A percentile compares a stretch with the other conserved stretches of the same genome.
phyloP scores from a whole-genome alignment of 495 filamentous ascomycete species.

The Hyaloscypha finlandica region DNA sequence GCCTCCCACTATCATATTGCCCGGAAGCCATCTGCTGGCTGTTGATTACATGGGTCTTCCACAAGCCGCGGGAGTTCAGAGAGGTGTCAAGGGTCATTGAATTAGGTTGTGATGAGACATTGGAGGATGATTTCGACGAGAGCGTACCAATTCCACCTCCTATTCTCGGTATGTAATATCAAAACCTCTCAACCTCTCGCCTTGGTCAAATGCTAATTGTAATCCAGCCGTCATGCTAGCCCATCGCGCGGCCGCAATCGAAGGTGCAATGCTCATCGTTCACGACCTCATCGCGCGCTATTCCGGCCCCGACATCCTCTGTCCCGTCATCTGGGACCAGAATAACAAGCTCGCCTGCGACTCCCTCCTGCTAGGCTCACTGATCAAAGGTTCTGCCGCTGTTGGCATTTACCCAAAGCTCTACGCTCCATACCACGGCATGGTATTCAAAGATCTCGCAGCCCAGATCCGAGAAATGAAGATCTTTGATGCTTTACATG shows the following conservation, averaged over 20 bases:
- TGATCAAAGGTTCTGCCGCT: slow-evolving; percentile 11
- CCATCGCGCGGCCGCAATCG: slow-evolving; percentile 10
- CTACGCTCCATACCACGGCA: slow-evolving; percentile 13
- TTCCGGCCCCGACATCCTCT: neutral
- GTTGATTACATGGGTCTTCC: slow-evolving; percentile 42
- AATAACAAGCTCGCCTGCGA: slow-evolving; percentile 19
- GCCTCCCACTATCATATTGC: slow-evolving; percentile 24
- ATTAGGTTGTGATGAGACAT: slow-evolving; percentile 18
- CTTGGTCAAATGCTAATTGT: neutral
- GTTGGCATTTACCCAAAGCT: slow-evolving; percentile 23
- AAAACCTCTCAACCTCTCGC: neutral
- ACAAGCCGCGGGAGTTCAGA: slow-evolving; percentile 11
- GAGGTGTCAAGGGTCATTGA: slow-evolving; percentile 13
- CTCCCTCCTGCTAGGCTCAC: slow-evolving; percentile 24
- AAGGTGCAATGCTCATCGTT: slow-evolving; percentile 5
- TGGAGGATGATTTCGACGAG: slow-evolving; percentile 8
- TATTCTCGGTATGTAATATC: slow-evolving; percentile 13
- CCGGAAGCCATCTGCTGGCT: slow-evolving; percentile 42
- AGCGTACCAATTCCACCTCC: slow-evolving; percentile 20
- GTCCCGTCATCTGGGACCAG: neutral
- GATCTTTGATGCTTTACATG: neutral
- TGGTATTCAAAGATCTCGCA: slow-evolving; percentile 13
- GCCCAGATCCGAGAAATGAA: slow-evolving; percentile 7
- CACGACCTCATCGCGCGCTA: slow-evolving; percentile 10
- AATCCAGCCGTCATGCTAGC: slow-evolving; percentile 12